Evolutionary conservation across 2,329 filamentous ascomycete genomes (phyloP).

Genomic region (Madurella fahalii): DNA sequence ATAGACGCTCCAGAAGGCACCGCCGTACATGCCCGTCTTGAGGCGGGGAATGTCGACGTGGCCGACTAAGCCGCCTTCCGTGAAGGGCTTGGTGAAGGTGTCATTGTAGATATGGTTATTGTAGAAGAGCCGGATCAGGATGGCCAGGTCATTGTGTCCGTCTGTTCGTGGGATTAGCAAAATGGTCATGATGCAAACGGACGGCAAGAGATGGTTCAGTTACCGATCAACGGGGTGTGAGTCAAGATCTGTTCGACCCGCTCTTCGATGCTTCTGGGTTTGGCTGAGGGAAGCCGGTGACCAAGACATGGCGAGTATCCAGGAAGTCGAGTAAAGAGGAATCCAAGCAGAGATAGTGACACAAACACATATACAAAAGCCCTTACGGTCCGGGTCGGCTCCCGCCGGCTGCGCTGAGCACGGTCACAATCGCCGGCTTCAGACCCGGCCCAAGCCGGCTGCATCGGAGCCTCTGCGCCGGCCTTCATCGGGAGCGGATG

Average conservation of each 20-base stretch:
- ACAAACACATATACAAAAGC: conserved; percentile 5
- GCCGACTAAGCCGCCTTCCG: conserved; percentile 60
- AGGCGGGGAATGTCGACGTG: conserved; percentile 81
- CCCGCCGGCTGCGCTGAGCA: background rate
- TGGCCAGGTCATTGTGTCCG: conserved; percentile 84
- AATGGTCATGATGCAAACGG: background rate
- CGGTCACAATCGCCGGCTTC: background rate
- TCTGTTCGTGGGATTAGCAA: conserved; percentile 47
- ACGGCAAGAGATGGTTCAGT: background rate
- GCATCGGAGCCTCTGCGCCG: background rate
- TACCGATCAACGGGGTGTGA: conserved; percentile 49
- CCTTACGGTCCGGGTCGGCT: background rate
- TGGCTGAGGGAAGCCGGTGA: background rate
- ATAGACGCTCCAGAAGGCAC: conserved; percentile 91
- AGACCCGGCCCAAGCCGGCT: background rate
- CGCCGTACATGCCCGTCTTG: conserved; percentile 66
- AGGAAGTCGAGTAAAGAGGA: conserved; percentile 29
- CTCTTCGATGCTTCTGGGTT: conserved; percentile 37
- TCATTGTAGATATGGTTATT: conserved; percentile 73
- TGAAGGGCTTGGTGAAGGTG: conserved; percentile 71
- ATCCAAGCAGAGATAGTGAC: conserved; percentile 23
- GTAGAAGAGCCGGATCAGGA: conserved; percentile 62
- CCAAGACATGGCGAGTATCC: conserved; percentile 10
- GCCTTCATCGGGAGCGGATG: conserved; percentile 7
- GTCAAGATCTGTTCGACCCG: conserved; percentile 45